Evolutionary conservation across 176 grass and related monocot species (phyloP).

Genomic region (Juncus effusus): DNA sequence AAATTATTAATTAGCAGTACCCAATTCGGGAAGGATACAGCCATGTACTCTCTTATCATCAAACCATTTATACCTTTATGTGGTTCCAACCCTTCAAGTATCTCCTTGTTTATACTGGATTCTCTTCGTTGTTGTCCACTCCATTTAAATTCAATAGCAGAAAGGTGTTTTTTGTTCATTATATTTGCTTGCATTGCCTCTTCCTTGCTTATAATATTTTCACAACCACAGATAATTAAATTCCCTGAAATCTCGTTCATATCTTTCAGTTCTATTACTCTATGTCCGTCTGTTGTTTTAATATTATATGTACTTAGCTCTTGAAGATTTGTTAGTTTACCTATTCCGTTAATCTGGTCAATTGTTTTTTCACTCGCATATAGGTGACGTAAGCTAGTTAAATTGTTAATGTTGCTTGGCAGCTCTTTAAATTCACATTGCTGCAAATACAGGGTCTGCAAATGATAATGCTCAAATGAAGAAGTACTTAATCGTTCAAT

Average conservation of each 20-base stretch:
- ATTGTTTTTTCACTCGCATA: constrained; percentile 20
- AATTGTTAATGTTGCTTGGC: constrained; percentile 16
- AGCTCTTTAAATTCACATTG: constrained; percentile 6
- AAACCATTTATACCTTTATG: constrained; percentile 34
- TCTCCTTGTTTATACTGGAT: not conserved
- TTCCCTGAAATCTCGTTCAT: constrained; percentile 12
- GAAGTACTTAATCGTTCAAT: constrained; percentile 34
- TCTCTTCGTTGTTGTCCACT: not conserved
- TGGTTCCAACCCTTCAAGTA: constrained; percentile 34
- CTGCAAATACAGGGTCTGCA: constrained; percentile 37
- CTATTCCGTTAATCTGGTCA: constrained; percentile 32
- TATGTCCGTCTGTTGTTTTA: constrained; percentile 19
- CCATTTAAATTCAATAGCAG: not conserved
- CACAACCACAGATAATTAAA: constrained; percentile 25
- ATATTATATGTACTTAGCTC: constrained; percentile 16
- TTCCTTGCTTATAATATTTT: not conserved
- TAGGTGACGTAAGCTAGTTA: constrained; percentile 32
- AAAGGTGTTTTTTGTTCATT: constrained; percentile 12
- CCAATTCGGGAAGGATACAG: constrained; percentile 37
- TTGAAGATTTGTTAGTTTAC: constrained; percentile 36
- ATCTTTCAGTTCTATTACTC: constrained; percentile 35
- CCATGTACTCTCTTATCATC: constrained; percentile 34
- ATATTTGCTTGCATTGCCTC: constrained; percentile 24
- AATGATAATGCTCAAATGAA: constrained; percentile 30
- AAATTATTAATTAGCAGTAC: not conserved